phyloP scores from a whole-genome alignment of 2,329 filamentous ascomycete genomes.

The Curvularia spicifera region DNA sequence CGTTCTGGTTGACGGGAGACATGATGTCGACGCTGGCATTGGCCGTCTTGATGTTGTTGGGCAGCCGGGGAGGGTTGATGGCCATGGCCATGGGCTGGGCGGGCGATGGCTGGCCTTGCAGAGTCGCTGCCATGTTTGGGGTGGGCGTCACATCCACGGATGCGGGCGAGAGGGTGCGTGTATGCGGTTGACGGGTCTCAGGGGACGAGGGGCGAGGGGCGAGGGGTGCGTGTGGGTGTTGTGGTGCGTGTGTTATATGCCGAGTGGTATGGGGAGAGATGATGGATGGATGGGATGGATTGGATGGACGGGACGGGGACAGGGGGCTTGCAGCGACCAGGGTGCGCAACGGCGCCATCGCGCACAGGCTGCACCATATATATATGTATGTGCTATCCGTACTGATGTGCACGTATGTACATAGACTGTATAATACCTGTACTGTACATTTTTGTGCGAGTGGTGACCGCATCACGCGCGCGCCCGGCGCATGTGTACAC shows the following conservation, averaged over 20 bases:
- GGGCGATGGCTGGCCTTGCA: constrained; percentile 34
- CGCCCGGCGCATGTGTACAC: too few relatives aligned
- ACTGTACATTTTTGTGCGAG: neutral
- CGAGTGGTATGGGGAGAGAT: constrained; percentile 9
- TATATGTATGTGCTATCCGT: neutral
- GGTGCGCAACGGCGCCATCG: constrained; percentile 1
- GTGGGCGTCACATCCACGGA: constrained; percentile 27
- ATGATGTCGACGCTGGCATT: constrained; percentile 64
- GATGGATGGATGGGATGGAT: constrained; percentile 4
- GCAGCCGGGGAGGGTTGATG: constrained; percentile 25
- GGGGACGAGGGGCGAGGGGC: neutral
- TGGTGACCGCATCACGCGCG: too few relatives aligned
- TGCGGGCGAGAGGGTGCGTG: neutral
- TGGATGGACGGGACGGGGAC: constrained; percentile 18
- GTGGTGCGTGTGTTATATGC: constrained; percentile 10
- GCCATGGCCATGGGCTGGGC: constrained; percentile 26
- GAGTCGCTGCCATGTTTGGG: constrained; percentile 29
- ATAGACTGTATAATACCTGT: too few relatives aligned
- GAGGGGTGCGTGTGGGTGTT: neutral
- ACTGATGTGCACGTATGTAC: neutral
- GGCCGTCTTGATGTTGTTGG: constrained; percentile 32
- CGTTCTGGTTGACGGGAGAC: constrained; percentile 90
- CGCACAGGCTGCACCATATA: neutral
- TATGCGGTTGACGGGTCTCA: neutral
- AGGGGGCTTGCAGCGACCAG: constrained; percentile 30